Base-by-base conservation (phyloP, 2,329 filamentous ascomycete species). In the Teratosphaeria epicoccoides region DNA sequence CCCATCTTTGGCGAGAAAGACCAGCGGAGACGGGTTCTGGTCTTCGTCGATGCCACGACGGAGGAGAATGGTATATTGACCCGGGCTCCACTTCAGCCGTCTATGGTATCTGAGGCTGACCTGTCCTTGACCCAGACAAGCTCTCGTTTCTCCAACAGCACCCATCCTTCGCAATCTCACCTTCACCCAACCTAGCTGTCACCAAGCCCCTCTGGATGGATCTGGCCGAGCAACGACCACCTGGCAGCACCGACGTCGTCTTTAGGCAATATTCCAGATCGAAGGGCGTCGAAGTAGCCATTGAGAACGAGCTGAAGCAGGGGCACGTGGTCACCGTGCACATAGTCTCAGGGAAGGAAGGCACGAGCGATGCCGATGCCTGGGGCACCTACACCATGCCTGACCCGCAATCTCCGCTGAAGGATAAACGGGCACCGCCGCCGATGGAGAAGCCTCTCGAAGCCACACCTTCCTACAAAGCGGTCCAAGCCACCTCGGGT, bases 1-100 rank as follows among this genome's bases (percentile, higher is more conserved):
- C 62, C 64, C 43, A 62, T 76, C 40, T 73, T 77, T 55, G 66
- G 64, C 24, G 60, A 58, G n/a, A 46, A 52, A 14, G 49, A 51
- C 12, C 26, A 51, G 10, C 51, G 52, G 25, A 48, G 49, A 24
- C 50, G 45, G 24, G 58, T 63, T 9, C 55, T 64, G 29, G 52
- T 66, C 23, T 53, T 67, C 20, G 52, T 64, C 24, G 62, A 64
- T 28, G 57, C 52, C 28, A 55, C 49, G 12, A 55, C 52, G 24
- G 56, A 61, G 26, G 49, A 51, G 28, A 54, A 57, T 47, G 49
- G 58, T 63, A 56, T 46, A 40, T 24, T 22, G 12, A 24, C 5
- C 3, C 2, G 6, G 4, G 1, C 11, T 7, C 28, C 28, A 10
- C 17, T 17, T 22, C 5, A 44, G 20, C 20, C 10, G 6, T 10